Percentiles rank a stretch among this genome's conserved stretches.
These are phyloP conservation scores for Sisymbrium irio DNA, from an alignment of 345 rosid genomes.

Conservation along the genomic window DNA sequence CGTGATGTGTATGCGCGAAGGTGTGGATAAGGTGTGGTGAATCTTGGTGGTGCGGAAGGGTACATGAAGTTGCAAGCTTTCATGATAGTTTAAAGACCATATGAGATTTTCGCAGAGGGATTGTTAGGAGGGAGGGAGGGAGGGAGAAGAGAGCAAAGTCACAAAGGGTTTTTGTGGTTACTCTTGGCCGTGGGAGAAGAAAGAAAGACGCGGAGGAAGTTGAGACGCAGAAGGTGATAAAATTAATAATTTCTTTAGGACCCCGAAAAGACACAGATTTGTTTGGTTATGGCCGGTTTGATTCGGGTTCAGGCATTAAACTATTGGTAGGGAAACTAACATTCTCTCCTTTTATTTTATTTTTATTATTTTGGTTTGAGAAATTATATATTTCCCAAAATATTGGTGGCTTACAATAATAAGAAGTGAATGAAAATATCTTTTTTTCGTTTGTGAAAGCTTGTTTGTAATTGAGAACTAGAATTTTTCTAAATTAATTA, in stretches of 20 bases:
- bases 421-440: too few species aligned
- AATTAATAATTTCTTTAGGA: neutral
- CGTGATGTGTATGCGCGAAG: slow-evolving; percentile 21
- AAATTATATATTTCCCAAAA: too few species aligned
- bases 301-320: neutral
- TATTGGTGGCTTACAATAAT: too few species aligned
- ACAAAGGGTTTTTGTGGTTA: neutral
- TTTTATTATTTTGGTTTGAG: too few species aligned
- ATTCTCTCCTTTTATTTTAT: too few species aligned
- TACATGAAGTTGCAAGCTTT: slow-evolving; percentile 25
- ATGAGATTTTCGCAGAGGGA: neutral
- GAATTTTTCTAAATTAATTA: too few species aligned
- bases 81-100: slow-evolving; percentile 28
- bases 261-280: neutral
- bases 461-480: too few species aligned
- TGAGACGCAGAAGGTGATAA: neutral
- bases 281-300: neutral
- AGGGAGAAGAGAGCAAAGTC: too few species aligned
- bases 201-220: neutral
- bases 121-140: neutral
- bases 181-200: slow-evolving; percentile 12
- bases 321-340: too few species aligned
- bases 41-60: slow-evolving; percentile 30
- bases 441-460: too few species aligned
- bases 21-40: slow-evolving; percentile 19